Base-by-base conservation (phyloP, 371 early-diverging fungal species). In the Mucor mucedo region DNA sequence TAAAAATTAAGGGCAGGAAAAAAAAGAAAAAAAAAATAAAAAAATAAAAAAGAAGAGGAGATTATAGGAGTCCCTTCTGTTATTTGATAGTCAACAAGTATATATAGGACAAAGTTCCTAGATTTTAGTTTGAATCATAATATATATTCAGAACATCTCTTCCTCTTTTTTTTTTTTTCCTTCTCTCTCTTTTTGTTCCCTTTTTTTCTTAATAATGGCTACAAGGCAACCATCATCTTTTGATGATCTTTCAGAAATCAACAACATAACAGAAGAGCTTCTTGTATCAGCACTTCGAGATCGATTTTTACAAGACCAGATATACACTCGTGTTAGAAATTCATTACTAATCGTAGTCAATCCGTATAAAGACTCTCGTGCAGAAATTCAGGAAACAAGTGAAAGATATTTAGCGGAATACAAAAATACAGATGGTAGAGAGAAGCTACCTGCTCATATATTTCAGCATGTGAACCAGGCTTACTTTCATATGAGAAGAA, bases 321-420 rank as follows among this genome's bases (percentile, higher is more conserved):
- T 85, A 42, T 89, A 87, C 67, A 90, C 93, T 41, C 80, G 85
- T 21, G 78, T 92, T 59, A 85, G 87, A 38, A 68, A 77, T 45
- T 82, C 89, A 5, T 76, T 75, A 8, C 70, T 93, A 0, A 65
- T 81, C 5, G 70, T 75, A 13, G 50, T 78, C 8, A 58, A 81
- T 84, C 63, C 81, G 75, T 61, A 73, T 84, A 63, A 88, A 86
- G 55, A 84, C 85, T 13, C 76, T 66, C 67, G 65, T 55, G 62
- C 60, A 52, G 59, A 68, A 40, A 67, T 64, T 16, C 62, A 72
- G 62, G 61, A 79, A 76, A 48, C 92, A 82, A 74, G 83, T 70
- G 52, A 74, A 21, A 66, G 66, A 21, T 81, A 78, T 57, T 62
- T 81, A 16, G 60, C 71, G 2, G 69, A 72, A 53, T 82, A 82